Evolutionary conservation across 345 rosid species (phyloP).

Genomic region (sweet orange (Citrus sinensis)): DNA sequence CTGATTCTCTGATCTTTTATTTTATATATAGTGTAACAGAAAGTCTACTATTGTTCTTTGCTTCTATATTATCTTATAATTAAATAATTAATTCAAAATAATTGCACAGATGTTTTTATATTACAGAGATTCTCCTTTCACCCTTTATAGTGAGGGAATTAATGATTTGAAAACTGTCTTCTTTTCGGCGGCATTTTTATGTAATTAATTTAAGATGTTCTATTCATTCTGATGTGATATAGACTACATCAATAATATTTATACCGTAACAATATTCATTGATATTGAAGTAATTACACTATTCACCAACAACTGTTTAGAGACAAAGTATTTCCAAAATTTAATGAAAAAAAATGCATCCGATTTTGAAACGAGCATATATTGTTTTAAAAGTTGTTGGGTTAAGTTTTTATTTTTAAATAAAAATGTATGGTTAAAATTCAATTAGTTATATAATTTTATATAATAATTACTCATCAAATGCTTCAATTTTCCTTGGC

Average conservation of each 20-base stretch:
- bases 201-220: background rate
- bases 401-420: too few species aligned
- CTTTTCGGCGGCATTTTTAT: background rate
- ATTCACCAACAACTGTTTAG: too few species aligned
- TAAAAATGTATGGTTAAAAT: too few species aligned
- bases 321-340: background rate
- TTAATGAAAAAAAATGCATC: too few species aligned
- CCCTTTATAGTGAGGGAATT: background rate
- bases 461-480: too few species aligned
- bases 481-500: too few species aligned
- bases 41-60: conserved; percentile 26
- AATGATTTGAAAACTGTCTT: background rate
- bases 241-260: background rate
- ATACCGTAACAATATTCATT: background rate
- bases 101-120: background rate
- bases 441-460: too few species aligned
- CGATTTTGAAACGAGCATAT: too few species aligned
- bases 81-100: background rate
- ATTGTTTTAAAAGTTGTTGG: too few species aligned
- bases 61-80: background rate
- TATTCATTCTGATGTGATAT: background rate
- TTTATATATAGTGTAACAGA: background rate
- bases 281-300: background rate
- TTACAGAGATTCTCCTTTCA: background rate
- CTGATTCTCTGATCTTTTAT: conserved; percentile 33